Conservation (phyloP, 2,329 filamentous ascomycete species). For the Pestalotiopsis sp. region DNA sequence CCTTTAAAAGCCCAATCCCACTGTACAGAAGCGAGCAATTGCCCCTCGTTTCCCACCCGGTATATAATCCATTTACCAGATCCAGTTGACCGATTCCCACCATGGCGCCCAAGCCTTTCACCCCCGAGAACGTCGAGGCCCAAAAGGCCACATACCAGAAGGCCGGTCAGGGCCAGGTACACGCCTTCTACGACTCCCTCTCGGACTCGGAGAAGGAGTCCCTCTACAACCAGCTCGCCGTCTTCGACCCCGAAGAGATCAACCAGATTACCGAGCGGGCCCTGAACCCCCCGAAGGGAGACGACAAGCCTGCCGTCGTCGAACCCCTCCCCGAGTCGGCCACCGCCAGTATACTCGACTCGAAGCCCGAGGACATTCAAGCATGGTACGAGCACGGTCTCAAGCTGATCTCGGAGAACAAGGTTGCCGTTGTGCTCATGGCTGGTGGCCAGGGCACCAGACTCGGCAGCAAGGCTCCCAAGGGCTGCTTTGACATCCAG, state of each 20-base stretch:
- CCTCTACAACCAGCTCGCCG: conserved; percentile 80
- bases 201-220: conserved; percentile 71
- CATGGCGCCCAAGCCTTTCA: conserved; percentile 54
- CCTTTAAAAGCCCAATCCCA: background rate
- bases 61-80: background rate
- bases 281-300: conserved; percentile 73
- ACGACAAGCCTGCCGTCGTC: conserved; percentile 48
- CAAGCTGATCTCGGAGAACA: conserved; percentile 76
- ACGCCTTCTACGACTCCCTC: conserved; percentile 85
- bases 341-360: conserved; percentile 90
- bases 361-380: conserved; percentile 74
- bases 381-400: conserved; percentile 84
- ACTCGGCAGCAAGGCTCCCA: conserved; percentile 90
- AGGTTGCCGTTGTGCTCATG: conserved; percentile 89
- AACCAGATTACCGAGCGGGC: conserved; percentile 84
- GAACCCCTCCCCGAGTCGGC: conserved; percentile 88
- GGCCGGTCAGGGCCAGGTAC: conserved; percentile 80
- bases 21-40: background rate
- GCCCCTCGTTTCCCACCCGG: background rate
- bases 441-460: conserved; percentile 96
- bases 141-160: conserved; percentile 74
- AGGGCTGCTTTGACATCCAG: conserved; percentile 97
- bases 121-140: conserved; percentile 66
- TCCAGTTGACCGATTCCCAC: background rate
- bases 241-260: conserved; percentile 84